Evolutionary conservation across 2,329 filamentous ascomycete genomes (phyloP).

Genomic region (Colletotrichum acutatum): DNA sequence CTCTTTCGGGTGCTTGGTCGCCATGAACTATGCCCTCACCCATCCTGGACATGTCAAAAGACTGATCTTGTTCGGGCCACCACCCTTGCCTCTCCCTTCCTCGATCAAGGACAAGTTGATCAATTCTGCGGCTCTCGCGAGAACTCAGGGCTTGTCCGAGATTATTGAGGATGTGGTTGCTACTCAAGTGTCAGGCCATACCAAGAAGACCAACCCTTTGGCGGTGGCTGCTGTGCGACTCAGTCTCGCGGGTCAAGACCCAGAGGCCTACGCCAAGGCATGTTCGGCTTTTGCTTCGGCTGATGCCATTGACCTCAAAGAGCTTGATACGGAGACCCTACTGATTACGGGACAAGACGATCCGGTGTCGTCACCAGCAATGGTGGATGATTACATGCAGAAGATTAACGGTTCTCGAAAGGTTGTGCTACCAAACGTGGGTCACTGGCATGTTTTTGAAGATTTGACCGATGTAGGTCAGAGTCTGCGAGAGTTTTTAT

Average conservation of each 20-base stretch:
- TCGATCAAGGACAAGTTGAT: constrained; percentile 41
- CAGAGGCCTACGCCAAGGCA: constrained; percentile 66
- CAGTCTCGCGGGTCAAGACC: constrained; percentile 58
- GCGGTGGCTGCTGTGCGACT: constrained; percentile 53
- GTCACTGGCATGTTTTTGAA: constrained; percentile 64
- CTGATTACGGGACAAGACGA: constrained; percentile 60
- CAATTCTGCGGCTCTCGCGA: constrained; percentile 51
- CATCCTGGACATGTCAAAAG: constrained; percentile 53
- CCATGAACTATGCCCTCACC: constrained; percentile 51
- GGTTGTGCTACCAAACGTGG: constrained; percentile 51
- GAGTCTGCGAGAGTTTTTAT: constrained; percentile 39
- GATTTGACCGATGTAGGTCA: constrained; percentile 48
- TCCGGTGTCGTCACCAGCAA: constrained; percentile 49
- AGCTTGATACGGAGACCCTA: constrained; percentile 46
- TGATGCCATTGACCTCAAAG: constrained; percentile 44
- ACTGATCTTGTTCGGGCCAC: constrained; percentile 60
- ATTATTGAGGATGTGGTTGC: constrained; percentile 52
- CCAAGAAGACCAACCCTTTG: constrained; percentile 50
- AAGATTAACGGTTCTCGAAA: constrained; percentile 43
- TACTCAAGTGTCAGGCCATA: constrained; percentile 49
- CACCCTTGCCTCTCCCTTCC: constrained; percentile 55
- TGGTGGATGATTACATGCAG: constrained; percentile 46
- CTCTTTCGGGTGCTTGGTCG: constrained; percentile 62
- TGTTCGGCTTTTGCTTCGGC: constrained; percentile 57
- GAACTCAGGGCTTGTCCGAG: constrained; percentile 55